Evolutionary conservation across 176 grass and related monocot genomes (phyloP).

Genomic region (Tillandsia leiboldiana): DNA sequence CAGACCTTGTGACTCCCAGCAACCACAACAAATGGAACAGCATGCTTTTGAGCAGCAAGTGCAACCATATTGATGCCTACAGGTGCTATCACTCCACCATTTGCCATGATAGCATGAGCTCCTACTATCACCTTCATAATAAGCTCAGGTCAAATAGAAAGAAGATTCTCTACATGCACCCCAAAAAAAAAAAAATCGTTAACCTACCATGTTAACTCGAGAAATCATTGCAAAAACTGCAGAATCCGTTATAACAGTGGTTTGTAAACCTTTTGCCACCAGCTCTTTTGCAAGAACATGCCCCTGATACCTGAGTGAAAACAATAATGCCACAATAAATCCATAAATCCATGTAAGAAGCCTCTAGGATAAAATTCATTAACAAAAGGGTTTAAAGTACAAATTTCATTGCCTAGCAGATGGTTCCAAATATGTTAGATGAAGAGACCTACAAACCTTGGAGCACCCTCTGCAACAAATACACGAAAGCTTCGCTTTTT

Average conservation of each 20-base stretch:
- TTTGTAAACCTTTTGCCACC: conserved; percentile 75
- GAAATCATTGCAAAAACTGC: conserved; percentile 99
- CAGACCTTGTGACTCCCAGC: conserved; percentile 90
- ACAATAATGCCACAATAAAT: conserved; percentile 8
- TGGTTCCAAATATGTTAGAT: conserved; percentile 9
- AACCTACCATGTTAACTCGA: conserved; percentile 91
- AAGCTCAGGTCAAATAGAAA: conserved; percentile 11
- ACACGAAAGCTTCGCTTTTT: conserved; percentile 90
- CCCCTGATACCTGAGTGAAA: conserved; percentile 65
- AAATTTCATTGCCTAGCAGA: not conserved
- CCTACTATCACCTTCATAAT: conserved; percentile 83
- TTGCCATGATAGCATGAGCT: conserved; percentile 97
- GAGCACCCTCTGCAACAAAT: conserved; percentile 96
- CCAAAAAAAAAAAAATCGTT: conserved; percentile 18
- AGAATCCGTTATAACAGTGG: conserved; percentile 88
- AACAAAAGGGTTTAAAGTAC: not conserved
- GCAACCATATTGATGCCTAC: conserved; percentile 95
- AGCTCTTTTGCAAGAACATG: conserved; percentile 96
- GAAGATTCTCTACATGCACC: conserved; percentile 8
- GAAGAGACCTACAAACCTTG: conserved; percentile 48
- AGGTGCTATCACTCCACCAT: conserved; percentile 93
- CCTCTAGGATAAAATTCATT: no score
- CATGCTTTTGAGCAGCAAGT: conserved; percentile 94
- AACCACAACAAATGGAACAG: conserved; percentile 94
- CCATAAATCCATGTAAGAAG: not conserved